These are phyloP conservation scores for Calycina herbarum DNA, from an alignment of 2,329 filamentous ascomycete species.

Conservation along the genomic window DNA sequence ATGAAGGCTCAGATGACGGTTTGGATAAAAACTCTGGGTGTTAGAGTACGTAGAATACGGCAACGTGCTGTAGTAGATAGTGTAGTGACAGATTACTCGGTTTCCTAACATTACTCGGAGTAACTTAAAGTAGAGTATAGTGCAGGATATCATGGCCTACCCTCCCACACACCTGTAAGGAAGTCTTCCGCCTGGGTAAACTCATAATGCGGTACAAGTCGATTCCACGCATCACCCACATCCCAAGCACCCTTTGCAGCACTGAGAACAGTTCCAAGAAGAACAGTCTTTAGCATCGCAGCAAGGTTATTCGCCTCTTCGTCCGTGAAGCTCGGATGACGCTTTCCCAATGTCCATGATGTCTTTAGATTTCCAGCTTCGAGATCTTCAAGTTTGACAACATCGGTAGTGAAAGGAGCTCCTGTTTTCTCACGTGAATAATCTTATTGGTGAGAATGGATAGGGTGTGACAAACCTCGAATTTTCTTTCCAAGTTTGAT, in stretches of 20 bases:
- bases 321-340: constrained; percentile 38
- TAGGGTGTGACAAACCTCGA: constrained; percentile 38
- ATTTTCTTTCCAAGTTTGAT: constrained; percentile 44
- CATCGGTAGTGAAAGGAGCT: constrained; percentile 44
- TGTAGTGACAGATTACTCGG: no score
- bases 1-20: no score
- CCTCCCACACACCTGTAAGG: constrained; percentile 33
- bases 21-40: no score
- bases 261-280: constrained; percentile 45
- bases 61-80: no score
- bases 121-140: no score
- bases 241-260: constrained; percentile 45
- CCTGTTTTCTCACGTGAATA: constrained; percentile 32
- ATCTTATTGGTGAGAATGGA: neutral
- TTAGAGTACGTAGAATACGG: no score
- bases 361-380: constrained; percentile 43
- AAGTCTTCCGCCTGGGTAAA: constrained; percentile 46
- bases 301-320: constrained; percentile 36
- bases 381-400: constrained; percentile 49
- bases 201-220: constrained; percentile 45
- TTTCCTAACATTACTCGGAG: no score
- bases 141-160: no score
- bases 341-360: constrained; percentile 43
- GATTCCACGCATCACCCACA: constrained; percentile 46
- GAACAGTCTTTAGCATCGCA: constrained; percentile 40